Percentiles rank a stretch among this genome's conserved stretches.
phyloP scores from a whole-genome alignment of 306 rosid genomes.

The Alnus glutinosa region DNA sequence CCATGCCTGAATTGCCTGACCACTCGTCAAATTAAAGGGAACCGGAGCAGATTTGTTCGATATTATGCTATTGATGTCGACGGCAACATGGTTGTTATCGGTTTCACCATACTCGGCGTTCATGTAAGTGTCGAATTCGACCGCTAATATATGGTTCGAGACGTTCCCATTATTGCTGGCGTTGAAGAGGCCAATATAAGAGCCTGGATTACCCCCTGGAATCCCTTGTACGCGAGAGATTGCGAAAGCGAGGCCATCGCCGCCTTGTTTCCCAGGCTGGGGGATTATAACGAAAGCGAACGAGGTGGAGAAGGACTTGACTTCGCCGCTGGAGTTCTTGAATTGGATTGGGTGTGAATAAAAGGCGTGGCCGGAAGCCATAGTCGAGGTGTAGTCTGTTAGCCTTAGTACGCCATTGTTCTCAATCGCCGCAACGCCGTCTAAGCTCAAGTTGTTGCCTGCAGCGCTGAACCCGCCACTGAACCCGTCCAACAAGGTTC shows the following conservation, averaged over 20 bases:
- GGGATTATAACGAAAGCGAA: slow-evolving; percentile 44
- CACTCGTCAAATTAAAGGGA: slow-evolving; percentile 45
- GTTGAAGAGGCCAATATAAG: slow-evolving; percentile 53
- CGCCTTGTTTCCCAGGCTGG: slow-evolving; percentile 39
- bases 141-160: slow-evolving; percentile 53
- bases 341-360: slow-evolving; percentile 36
- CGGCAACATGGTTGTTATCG: slow-evolving; percentile 57
- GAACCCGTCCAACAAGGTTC: slow-evolving; percentile 6
- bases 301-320: slow-evolving; percentile 41
- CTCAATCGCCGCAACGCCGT: slow-evolving; percentile 37
- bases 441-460: slow-evolving; percentile 37
- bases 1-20: slow-evolving; percentile 52
- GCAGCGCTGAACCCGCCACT: slow-evolving; percentile 30
- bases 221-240: slow-evolving; percentile 35
- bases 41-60: slow-evolving; percentile 55
- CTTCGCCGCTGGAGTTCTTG: slow-evolving; percentile 32
- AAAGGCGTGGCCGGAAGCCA: slow-evolving; percentile 41
- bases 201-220: slow-evolving; percentile 35
- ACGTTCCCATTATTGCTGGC: slow-evolving; percentile 45
- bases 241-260: slow-evolving; percentile 54
- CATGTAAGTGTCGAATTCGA: slow-evolving; percentile 56
- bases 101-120: slow-evolving; percentile 50
- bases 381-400: slow-evolving; percentile 28
- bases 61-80: slow-evolving; percentile 45
- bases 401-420: slow-evolving; percentile 34